A percentile compares a stretch with the other conserved stretches of the same genome.
Conservation (phyloP, 495 filamentous ascomycete species). For the Tuber microsphaerosporum region DNA sequence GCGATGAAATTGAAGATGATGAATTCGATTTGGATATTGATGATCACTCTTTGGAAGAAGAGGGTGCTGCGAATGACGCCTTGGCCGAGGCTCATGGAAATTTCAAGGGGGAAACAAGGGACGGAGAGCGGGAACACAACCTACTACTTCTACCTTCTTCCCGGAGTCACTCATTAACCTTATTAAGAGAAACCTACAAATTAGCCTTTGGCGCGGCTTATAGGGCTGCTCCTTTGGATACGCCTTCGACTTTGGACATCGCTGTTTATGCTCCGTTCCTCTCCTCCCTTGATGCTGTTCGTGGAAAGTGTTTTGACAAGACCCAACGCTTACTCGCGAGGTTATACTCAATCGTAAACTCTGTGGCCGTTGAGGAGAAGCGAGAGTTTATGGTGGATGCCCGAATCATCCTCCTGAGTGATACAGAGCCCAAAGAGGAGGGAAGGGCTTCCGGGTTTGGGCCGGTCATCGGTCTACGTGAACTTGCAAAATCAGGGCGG, state of each 20-base stretch:
- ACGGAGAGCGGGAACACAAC: constrained; percentile 20
- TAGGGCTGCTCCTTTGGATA: constrained; percentile 23
- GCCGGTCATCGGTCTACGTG: constrained; percentile 58
- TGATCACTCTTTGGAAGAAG: constrained; percentile 35
- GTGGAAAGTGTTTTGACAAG: constrained; percentile 53
- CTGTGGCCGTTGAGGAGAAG: constrained; percentile 57
- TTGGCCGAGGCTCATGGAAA: constrained; percentile 22
- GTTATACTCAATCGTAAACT: constrained; percentile 70
- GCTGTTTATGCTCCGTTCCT: constrained; percentile 44
- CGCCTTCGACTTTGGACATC: constrained; percentile 27
- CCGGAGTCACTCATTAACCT: constrained; percentile 21
- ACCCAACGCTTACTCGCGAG: constrained; percentile 65
- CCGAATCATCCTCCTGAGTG: constrained; percentile 64
- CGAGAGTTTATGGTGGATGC: constrained; percentile 67
- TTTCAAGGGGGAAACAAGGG: constrained; percentile 14
- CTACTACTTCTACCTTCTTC: constrained; percentile 29
- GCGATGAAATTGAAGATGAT: constrained; percentile 29
- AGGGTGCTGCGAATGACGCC: constrained; percentile 22
- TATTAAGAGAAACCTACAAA: constrained; percentile 23
- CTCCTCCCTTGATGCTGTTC: constrained; percentile 45
- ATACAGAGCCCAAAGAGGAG: constrained; percentile 42
- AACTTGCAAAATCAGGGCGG: constrained; percentile 57
- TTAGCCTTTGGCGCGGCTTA: constrained; percentile 26
- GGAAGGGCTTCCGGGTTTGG: constrained; percentile 48
- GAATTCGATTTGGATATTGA: constrained; percentile 35